Evolutionary conservation across 1,284 basidiomycete genomes (phyloP), one percentile per base, ranked within the genome.

Genomic region (Ceratobasidium sp.): DNA sequence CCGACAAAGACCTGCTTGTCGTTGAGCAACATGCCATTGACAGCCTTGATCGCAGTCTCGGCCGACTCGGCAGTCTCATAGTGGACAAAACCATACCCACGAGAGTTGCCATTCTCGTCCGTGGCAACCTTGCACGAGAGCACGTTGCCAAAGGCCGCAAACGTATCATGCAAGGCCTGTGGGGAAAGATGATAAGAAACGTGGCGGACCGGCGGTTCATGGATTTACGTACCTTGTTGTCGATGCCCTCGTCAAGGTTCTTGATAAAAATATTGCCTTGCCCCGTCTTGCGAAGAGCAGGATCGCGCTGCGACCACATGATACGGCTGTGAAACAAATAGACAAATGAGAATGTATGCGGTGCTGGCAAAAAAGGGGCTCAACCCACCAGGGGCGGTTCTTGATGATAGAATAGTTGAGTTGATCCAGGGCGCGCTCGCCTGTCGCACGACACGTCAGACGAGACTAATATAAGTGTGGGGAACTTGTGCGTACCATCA

Each of bases 211-310:
- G 41, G 10, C 32, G 21, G 30, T 21, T 39, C 8, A 39, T 6
- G 36, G 18, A 39, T 34, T 65, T 65, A 79, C 80, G 67, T 71
- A 92, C 92, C 90, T 99, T 99, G 89, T 99, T 99, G 85, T 99
- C 97, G 78, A 99, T 99, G 76, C 88, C 87, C 83, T 97, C 94
- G 81, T 99, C 97, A 77, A 99, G 85, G 85, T 99, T 99, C 87
- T 99, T 99, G 86, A 99, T 99, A 85, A 99, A 99, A 81, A 99
- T 97, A 84, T 99, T 99, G 83, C 97, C 97, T 85, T 98, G 96
- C 77, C 96, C 96, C 76, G 96, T 98, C 89, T 99, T 98, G 84
- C 97, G 95, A 80, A 99, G 89, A 78, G 95, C 94, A 75, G 97
- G 97, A 86, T 99, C 97, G 82, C 97, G 94, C 89, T 99, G 97